These are phyloP conservation scores for Fusarium temperatum DNA, from an alignment of 2,329 filamentous ascomycete genomes.

Conservation along the genomic window DNA sequence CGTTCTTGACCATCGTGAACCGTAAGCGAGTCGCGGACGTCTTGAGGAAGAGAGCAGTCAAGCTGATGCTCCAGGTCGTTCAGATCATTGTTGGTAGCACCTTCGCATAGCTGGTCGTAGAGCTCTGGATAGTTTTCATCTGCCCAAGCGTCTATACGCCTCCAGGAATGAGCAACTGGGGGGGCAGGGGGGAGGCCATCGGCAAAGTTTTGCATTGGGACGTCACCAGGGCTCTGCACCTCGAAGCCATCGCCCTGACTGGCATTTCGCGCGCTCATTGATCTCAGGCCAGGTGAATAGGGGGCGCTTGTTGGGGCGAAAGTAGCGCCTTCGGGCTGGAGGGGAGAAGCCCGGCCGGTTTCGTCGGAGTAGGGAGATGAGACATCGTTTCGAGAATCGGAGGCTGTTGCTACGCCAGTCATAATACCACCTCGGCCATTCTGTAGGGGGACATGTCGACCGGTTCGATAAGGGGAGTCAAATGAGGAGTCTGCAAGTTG, in stretches of 20 bases:
- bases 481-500: constrained; percentile 78
- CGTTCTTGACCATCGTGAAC: constrained; percentile 97
- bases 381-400: constrained; percentile 88
- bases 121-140: constrained; percentile 96
- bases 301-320: constrained; percentile 70
- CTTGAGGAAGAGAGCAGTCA: constrained; percentile 91
- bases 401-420: constrained; percentile 87
- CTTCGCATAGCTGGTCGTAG: constrained; percentile 91
- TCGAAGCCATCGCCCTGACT: constrained; percentile 74
- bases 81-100: constrained; percentile 90
- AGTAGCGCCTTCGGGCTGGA: constrained; percentile 43
- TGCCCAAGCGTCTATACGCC: constrained; percentile 90
- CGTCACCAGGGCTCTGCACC: constrained; percentile 79
- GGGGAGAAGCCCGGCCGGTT: constrained; percentile 61
- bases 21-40: constrained; percentile 90
- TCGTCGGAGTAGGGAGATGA: constrained; percentile 83
- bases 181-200: constrained; percentile 91
- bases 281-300: constrained; percentile 91
- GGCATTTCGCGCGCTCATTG: constrained; percentile 73
- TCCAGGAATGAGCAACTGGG: constrained; percentile 89
- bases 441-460: constrained; percentile 87
- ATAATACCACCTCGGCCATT: constrained; percentile 84
- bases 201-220: constrained; percentile 95
- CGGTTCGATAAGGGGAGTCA: constrained; percentile 92
- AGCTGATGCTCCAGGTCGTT: constrained; percentile 97